Percentiles rank a stretch among this genome's conserved stretches.
Evolutionary conservation across 129 eudicot species (phyloP).

Genomic region (Arctium minus): DNA sequence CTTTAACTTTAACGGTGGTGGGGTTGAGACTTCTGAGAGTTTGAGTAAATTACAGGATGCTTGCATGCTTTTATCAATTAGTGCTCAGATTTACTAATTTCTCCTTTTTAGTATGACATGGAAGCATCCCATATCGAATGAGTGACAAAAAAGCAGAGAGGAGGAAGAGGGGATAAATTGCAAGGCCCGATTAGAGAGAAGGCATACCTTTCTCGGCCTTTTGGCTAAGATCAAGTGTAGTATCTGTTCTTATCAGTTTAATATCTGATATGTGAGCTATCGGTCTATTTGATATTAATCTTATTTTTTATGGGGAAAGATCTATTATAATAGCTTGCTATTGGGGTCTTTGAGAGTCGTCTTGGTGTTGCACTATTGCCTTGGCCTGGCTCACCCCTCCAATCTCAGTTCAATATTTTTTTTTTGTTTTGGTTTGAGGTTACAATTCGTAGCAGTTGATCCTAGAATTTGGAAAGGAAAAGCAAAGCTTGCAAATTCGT

Average conservation of each 20-base stretch:
- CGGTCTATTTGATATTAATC: not conserved
- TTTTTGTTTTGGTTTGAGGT: no score
- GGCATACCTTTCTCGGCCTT: constrained; percentile 70
- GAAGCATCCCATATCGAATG: no score
- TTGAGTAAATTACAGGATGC: not conserved
- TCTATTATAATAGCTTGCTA: not conserved
- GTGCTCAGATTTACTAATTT: no score
- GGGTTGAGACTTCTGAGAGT: not conserved
- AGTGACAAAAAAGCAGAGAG: not conserved
- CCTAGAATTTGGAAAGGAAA: no score
- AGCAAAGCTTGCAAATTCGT: no score
- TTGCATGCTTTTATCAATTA: not conserved
- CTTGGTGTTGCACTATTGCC: not conserved
- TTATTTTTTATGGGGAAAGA: not conserved
- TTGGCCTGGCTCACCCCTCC: not conserved
- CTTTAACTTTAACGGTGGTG: not conserved
- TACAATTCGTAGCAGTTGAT: no score
- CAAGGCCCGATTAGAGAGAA: not conserved
- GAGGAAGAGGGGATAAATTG: not conserved
- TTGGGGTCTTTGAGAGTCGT: not conserved
- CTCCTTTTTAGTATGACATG: no score
- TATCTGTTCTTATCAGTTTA: constrained; percentile 67
- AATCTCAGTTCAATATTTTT: not conserved
- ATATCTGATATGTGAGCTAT: constrained; percentile 39
- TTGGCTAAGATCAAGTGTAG: constrained; percentile 75